Evolutionary conservation across 2,329 filamentous ascomycete species (phyloP).

Genomic region (Metarhizium robertsii): DNA sequence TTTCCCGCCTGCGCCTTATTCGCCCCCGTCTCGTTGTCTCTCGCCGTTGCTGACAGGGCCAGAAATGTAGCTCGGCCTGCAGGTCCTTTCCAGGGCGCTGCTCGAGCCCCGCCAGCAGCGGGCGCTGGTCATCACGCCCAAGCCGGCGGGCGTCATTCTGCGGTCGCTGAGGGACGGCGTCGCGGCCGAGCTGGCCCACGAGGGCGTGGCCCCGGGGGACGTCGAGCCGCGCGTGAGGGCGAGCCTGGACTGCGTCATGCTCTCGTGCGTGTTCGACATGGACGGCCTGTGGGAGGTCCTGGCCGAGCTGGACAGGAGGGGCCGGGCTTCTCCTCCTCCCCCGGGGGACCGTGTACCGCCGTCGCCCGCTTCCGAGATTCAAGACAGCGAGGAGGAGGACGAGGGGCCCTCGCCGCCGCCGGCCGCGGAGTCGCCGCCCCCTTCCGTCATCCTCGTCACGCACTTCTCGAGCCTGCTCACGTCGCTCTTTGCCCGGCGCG

Average conservation of each 20-base stretch:
- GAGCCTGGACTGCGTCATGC: slow-evolving; percentile 39
- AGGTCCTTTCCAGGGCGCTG: slow-evolving; percentile 34
- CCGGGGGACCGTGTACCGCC: background rate
- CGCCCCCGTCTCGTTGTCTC: background rate
- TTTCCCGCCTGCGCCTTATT: background rate
- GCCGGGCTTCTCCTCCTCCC: no score
- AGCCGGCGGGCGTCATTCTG: slow-evolving; percentile 30
- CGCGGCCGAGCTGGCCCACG: slow-evolving; percentile 20
- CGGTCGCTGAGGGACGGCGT: slow-evolving; percentile 32
- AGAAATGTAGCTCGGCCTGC: slow-evolving; percentile 33
- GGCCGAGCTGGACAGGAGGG: slow-evolving; percentile 32
- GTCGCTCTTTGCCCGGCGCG: slow-evolving; percentile 40
- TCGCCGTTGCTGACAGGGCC: background rate
- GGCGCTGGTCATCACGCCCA: slow-evolving; percentile 40
- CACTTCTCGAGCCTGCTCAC: slow-evolving; percentile 44
- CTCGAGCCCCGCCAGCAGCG: slow-evolving; percentile 13
- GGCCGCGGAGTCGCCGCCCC: background rate
- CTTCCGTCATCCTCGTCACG: slow-evolving; percentile 40
- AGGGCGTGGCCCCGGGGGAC: slow-evolving; percentile 8
- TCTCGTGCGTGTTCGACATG: slow-evolving; percentile 49
- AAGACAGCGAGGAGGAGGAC: slow-evolving; percentile 23
- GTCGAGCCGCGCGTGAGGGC: slow-evolving; percentile 17
- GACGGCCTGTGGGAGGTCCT: slow-evolving; percentile 50
- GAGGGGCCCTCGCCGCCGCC: slow-evolving; percentile 13
- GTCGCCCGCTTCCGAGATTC: slow-evolving; percentile 16